Evolutionary conservation across 1,139 yeast genomes (phyloP).

Genomic region (Taphrina communis): DNA sequence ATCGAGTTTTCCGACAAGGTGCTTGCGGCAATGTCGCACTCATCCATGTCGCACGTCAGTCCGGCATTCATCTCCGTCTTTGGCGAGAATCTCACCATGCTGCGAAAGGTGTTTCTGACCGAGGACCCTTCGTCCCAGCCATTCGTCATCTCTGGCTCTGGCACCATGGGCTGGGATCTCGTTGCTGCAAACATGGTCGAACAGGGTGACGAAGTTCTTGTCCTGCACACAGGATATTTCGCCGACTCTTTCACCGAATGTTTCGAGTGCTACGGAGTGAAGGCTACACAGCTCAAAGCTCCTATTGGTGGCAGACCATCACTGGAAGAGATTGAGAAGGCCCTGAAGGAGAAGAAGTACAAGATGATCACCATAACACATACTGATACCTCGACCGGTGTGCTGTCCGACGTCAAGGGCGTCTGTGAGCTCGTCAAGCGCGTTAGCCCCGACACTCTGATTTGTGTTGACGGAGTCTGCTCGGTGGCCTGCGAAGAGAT

Average conservation of each 20-base stretch:
- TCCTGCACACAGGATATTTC: conserved; percentile 86
- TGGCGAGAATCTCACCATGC: conserved; percentile 67
- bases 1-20: conserved; percentile 86
- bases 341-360: conserved; percentile 63
- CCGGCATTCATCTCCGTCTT: conserved; percentile 81
- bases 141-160: conserved; percentile 83
- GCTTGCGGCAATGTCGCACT: conserved; percentile 79
- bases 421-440: conserved; percentile 67
- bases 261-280: conserved; percentile 71
- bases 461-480: conserved; percentile 92
- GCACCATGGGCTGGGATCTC: conserved; percentile 95
- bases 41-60: conserved; percentile 89
- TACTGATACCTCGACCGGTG: conserved; percentile 96
- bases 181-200: conserved; percentile 76
- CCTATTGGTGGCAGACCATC: conserved; percentile 81
- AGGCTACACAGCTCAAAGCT: conserved; percentile 63
- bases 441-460: conserved; percentile 76
- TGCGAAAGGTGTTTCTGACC: conserved; percentile 77
- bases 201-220: conserved; percentile 68
- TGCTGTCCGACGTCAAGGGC: conserved; percentile 71
- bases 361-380: conserved; percentile 84
- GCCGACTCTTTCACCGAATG: conserved; percentile 86
- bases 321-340: conserved; percentile 60
- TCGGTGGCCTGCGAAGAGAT: conserved; percentile 87
- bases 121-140: conserved; percentile 71